Evolutionary conservation across 768 basidiomycete species (phyloP), one percentile per base, ranked within the genome.

Genomic region (Boletus pseudopeckii): DNA sequence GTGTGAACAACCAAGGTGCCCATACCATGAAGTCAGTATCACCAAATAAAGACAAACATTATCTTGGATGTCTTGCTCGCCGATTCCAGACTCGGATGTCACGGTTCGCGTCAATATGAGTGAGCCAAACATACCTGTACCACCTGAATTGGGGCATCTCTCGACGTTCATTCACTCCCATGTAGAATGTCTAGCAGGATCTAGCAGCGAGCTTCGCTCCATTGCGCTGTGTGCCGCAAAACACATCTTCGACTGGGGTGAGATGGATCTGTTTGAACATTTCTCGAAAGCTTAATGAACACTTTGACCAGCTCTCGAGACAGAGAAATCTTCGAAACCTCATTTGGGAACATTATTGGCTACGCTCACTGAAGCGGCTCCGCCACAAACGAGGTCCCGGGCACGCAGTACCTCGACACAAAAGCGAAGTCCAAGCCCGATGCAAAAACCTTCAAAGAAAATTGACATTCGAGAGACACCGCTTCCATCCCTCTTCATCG

Each of bases 371-470:
- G 82, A 86, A n/a, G 73, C 80, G 4, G 74, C 81, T 45, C 83
- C 87, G 7, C 86, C 88, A n/a, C 80, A 83, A 65, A 91, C 90
- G 26, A 81, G 90, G 61, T 88, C 90, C 8, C 82, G 83, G 64
- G 66, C 82, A 4, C 76, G 77, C 36, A 72, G 72, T 3, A 55
- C 64, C 18, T 52, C 67, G 14, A 72, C 67, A 48, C 65, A 52
- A 37, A 77, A 77, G 57, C 75, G 72, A 49, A 79, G 81, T 70
- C 74, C 72, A 37, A 71, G 67, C 54, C 67, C 67, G 22, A 58
- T 61, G 15, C 59, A 67, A n/a, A 68, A 75, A n/a, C 63, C 67
- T 15, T 69, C 54, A 34, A 63, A 67, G 30, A 70, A 65, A 41
- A 44, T 65, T 5, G 50, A 69, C 11, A 74, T 85, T 46, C 65